phyloP scores from a whole-genome alignment of 2,329 filamentous ascomycete genomes.

The Pseudocercospora pini-densiflorae region DNA sequence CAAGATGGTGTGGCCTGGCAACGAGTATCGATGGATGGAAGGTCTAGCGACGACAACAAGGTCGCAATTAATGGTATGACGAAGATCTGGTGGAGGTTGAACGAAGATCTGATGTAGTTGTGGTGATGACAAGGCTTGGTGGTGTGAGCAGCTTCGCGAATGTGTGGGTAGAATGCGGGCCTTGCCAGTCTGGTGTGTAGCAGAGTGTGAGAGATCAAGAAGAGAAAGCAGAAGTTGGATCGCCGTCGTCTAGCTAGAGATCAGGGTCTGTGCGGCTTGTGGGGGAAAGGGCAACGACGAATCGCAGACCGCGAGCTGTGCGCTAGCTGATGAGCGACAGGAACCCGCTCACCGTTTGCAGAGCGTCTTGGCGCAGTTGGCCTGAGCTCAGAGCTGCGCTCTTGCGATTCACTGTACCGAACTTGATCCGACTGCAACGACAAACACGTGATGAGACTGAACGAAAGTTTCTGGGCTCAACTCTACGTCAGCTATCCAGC shows the following conservation, averaged over 20 bases:
- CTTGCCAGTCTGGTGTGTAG: not conserved
- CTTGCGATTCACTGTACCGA: no score
- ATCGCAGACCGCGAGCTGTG: not conserved
- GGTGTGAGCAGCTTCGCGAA: constrained; percentile 8
- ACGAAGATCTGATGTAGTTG: not conserved
- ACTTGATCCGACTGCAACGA: not conserved
- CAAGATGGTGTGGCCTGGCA: not conserved
- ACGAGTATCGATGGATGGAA: constrained; percentile 7
- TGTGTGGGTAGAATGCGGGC: not conserved
- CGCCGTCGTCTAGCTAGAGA: not conserved
- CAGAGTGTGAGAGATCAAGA: constrained; percentile 1
- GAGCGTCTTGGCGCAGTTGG: not conserved
- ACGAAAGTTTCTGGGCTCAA: not conserved
- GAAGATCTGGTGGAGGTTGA: not conserved
- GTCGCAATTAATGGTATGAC: constrained; percentile 10
- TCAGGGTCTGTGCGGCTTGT: not conserved
- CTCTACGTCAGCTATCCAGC: not conserved
- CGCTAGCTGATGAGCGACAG: not conserved
- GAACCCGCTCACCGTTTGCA: not conserved
- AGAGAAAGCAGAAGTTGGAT: constrained; percentile 12
- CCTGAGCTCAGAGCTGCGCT: no score
- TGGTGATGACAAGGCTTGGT: not conserved
- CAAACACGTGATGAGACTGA: not conserved
- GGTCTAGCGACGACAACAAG: constrained; percentile 14
- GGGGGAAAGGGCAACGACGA: not conserved